Evolutionary conservation across 108 stramenopile species (phyloP).

Genomic region (Skeletonema tropicum): DNA sequence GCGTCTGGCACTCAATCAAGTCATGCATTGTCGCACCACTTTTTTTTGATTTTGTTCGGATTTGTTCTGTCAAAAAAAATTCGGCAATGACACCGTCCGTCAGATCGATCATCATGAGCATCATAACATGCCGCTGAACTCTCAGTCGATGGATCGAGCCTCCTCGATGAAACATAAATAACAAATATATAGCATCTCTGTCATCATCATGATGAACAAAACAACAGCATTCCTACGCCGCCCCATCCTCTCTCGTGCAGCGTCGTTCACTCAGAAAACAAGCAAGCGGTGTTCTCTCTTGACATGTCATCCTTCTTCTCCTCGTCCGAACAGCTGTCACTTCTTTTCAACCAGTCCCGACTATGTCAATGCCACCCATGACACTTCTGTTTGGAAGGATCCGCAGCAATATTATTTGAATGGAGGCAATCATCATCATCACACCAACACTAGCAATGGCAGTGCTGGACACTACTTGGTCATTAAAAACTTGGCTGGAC

Average conservation of each 20-base stretch:
- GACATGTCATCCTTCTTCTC: background rate
- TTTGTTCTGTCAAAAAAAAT: too few relatives aligned
- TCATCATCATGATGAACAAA: background rate
- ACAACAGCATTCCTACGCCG: background rate
- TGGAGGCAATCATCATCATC: background rate
- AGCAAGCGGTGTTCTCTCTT: background rate
- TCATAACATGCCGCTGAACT: too few relatives aligned
- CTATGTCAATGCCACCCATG: conserved; percentile 12
- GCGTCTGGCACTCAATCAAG: too few relatives aligned
- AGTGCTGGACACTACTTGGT: background rate
- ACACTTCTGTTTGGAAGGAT: conserved; percentile 18
- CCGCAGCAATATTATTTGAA: conserved; percentile 8
- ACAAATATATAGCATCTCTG: too few relatives aligned
- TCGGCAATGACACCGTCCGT: too few relatives aligned
- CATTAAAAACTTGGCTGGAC: background rate
- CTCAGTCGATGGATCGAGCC: too few relatives aligned
- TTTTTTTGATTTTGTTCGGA: too few relatives aligned
- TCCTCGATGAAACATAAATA: too few relatives aligned
- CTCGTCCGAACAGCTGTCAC: background rate
- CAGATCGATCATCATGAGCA: too few relatives aligned
- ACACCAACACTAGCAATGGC: background rate
- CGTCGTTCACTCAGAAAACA: background rate
- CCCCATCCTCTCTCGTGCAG: background rate
- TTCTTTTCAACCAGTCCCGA: conserved; percentile 18
- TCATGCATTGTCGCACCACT: too few relatives aligned